Conservation (phyloP, 2,329 filamentous ascomycete species). For the Aspergillus sp. region DNA sequence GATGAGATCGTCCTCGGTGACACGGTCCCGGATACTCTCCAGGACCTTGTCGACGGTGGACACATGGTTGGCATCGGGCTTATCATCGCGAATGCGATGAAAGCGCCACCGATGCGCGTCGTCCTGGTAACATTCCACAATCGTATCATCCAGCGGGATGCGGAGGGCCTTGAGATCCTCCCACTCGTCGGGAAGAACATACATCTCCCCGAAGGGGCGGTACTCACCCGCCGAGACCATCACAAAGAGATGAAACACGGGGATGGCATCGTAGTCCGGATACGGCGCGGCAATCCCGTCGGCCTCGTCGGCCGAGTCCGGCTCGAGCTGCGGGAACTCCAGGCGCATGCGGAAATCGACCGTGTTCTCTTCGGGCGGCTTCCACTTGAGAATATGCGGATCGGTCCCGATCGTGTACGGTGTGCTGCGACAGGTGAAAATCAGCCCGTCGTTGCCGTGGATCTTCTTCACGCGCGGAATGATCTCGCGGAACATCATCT, state of each 20-base stretch:
- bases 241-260: conserved; percentile 62
- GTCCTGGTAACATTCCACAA: conserved; percentile 86
- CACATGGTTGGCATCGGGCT: conserved; percentile 81
- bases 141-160: conserved; percentile 71
- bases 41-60: conserved; percentile 76
- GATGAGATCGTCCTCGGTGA: conserved; percentile 73
- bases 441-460: conserved; percentile 92
- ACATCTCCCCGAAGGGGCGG: conserved; percentile 56
- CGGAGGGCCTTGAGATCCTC: conserved; percentile 63
- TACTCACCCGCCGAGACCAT: conserved; percentile 58
- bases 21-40: conserved; percentile 77
- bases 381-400: conserved; percentile 93
- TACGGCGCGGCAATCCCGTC: conserved; percentile 56
- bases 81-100: conserved; percentile 86
- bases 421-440: conserved; percentile 89
- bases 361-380: conserved; percentile 88
- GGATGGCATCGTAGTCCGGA: conserved; percentile 70
- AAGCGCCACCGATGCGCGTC: conserved; percentile 68
- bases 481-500: conserved; percentile 83
- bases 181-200: conserved; percentile 71
- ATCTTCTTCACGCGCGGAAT: conserved; percentile 62
- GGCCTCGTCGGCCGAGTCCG: conserved; percentile 56
- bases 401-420: conserved; percentile 87
- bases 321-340: conserved; percentile 62
- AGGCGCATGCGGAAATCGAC: conserved; percentile 81